A percentile compares a stretch with the other conserved stretches of the same genome.
These are phyloP conservation scores for Cladorrhinum samala DNA, from an alignment of 495 filamentous ascomycete genomes.

Conservation along the genomic window DNA sequence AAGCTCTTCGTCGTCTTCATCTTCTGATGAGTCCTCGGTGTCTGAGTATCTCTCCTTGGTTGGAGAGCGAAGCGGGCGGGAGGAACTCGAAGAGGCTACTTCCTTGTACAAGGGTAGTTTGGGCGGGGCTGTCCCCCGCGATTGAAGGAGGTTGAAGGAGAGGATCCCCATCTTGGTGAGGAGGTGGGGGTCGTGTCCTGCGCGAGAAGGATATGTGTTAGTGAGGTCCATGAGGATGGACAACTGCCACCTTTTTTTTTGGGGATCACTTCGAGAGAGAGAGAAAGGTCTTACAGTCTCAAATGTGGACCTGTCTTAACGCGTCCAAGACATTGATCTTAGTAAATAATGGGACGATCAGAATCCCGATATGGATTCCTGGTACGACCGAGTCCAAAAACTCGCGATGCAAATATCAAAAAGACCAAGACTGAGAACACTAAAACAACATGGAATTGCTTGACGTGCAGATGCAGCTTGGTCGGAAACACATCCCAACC, in stretches of 20 bases:
- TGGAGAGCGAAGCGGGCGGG: conserved; percentile 11
- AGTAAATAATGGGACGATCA: neutral
- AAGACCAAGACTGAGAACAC: neutral
- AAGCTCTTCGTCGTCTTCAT: conserved; percentile 37
- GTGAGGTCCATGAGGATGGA: neutral
- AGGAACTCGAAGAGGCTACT: conserved; percentile 12
- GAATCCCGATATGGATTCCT: neutral
- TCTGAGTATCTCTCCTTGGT: conserved; percentile 42
- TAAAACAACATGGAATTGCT: neutral
- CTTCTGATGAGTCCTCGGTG: conserved; percentile 36
- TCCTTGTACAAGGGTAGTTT: conserved; percentile 42
- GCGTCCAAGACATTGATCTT: too few relatives aligned
- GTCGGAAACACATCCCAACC: neutral
- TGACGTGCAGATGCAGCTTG: neutral
- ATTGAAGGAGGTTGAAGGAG: conserved; percentile 26
- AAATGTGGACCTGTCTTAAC: too few relatives aligned
- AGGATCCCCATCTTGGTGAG: conserved; percentile 23
- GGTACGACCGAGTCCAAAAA: too few relatives aligned
- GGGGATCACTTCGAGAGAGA: too few relatives aligned
- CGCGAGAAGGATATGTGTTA: neutral
- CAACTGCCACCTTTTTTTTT: neutral
- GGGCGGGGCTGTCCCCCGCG: conserved; percentile 33
- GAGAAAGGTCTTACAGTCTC: too few relatives aligned
- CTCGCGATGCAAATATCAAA: neutral
- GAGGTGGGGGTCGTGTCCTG: neutral